Conservation (phyloP, 768 basidiomycete species). For the Panus rudis region DNA sequence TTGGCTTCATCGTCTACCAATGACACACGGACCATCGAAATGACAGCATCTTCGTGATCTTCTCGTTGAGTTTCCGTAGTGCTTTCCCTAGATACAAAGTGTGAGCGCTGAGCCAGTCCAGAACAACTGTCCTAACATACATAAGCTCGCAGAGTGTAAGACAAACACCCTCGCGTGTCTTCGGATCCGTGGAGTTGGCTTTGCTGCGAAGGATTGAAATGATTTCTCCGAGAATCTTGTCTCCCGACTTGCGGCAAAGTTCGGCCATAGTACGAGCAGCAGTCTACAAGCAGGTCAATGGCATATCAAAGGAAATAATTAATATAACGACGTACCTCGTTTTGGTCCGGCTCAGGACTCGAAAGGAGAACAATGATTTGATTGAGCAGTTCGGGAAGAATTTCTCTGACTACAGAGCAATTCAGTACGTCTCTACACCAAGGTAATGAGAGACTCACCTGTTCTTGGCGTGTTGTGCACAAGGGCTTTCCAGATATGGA, state of each 20-base stretch:
- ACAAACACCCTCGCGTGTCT: constrained; percentile 79
- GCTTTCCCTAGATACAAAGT: constrained; percentile 53
- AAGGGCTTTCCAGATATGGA: constrained; percentile 97
- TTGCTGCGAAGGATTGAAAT: constrained; percentile 69
- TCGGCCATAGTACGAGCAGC: constrained; percentile 85
- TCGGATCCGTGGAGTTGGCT: constrained; percentile 52
- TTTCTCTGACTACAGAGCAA: constrained; percentile 64
- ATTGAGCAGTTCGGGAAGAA: constrained; percentile 75
- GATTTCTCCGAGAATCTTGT: constrained; percentile 80
- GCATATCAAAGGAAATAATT: background rate
- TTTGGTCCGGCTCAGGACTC: constrained; percentile 74
- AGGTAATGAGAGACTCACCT: constrained; percentile 37
- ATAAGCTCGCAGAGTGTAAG: constrained; percentile 83
- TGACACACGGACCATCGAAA: constrained; percentile 73
- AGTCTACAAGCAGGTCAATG: constrained; percentile 41
- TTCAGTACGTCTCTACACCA: background rate
- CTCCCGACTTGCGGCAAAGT: constrained; percentile 92
- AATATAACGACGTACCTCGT: constrained; percentile 58
- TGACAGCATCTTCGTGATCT: constrained; percentile 83
- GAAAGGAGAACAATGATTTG: constrained; percentile 77
- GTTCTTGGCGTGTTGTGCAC: constrained; percentile 92
- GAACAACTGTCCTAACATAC: constrained; percentile 35
- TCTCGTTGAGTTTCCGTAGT: constrained; percentile 80
- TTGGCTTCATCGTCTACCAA: constrained; percentile 84
- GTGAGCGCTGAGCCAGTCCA: background rate